These are phyloP conservation scores for Mesembryanthemum crystallinum DNA, from an alignment of 148 eudicot species.

Conservation along the genomic window DNA sequence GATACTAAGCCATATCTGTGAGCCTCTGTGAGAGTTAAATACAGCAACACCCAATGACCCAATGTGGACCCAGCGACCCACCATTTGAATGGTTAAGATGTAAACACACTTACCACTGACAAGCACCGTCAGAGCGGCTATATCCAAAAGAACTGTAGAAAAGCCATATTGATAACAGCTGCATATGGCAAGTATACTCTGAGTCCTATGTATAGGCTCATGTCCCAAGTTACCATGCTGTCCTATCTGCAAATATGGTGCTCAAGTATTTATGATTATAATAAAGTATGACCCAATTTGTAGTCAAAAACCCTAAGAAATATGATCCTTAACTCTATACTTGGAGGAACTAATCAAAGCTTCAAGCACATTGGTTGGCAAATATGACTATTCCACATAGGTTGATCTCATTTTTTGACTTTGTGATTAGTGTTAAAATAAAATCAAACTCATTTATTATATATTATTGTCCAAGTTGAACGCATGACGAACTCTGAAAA, in stretches of 20 bases:
- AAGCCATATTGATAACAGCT: no score
- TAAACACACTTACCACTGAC: neutral
- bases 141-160: neutral
- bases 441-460: neutral
- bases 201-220: neutral
- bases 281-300: neutral
- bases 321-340: neutral
- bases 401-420: neutral
- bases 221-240: neutral
- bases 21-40: neutral
- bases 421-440: neutral
- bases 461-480: no score
- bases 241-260: neutral
- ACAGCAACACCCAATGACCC: neutral
- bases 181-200: constrained; percentile 1
- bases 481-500: neutral
- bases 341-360: no score
- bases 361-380: neutral
- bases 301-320: neutral
- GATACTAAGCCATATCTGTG: neutral
- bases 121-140: neutral
- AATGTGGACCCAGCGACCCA: neutral
- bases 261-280: neutral
- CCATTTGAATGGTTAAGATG: neutral
- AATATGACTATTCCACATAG: neutral